Evolutionary conservation across 2,329 filamentous ascomycete species (phyloP), one percentile per base, ranked within the genome.

Genomic region (Fusarium guadeloupense): DNA sequence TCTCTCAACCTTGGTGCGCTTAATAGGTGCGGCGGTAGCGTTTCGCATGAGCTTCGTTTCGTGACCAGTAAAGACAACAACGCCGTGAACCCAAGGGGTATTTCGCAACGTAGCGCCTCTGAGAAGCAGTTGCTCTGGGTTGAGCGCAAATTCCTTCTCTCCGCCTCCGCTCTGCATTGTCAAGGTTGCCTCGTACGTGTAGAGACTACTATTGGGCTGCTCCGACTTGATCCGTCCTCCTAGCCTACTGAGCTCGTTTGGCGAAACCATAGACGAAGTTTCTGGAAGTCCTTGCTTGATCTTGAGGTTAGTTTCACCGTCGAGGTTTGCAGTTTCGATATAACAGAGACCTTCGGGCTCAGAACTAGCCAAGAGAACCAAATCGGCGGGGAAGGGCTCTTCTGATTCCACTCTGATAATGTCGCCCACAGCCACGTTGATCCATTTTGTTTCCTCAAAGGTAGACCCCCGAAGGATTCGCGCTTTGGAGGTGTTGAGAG

Each of bases 31-130:
- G 5, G 94, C 94, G 4, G 94, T 99, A 16, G 95, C 96, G 74
- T 99, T 99, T 68, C 95, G 89, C 95, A 99, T 98, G 62, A 99
- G 84, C 78, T 99, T 99, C 7, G 95, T 98, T 79, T 99, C 95
- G 76, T 99, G 95, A 45, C 95, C 95, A 10, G 77, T 79, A 71
- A 98, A 99, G 14, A 99, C 94, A 49, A 99, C 95, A 16, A 96
- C 85, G 33, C 94, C 95, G 74, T 99, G 92, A 42, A 98, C 88
- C 94, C 95, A 99, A 25, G 93, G 94, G 2, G 95, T 99, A 72
- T 99, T 99, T 69, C 95, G 87, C 52, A 99, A 81, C 2, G 93
- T 98, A 19, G 95, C 95, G 62, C 95, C 95, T 81, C 95, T 88
- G 28, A 99, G 85, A 16, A 99, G 82, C 34, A 99, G 84, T 76